Conservation (phyloP, 2,329 filamentous ascomycete species). For the Fusarium nisikadoi region DNA sequence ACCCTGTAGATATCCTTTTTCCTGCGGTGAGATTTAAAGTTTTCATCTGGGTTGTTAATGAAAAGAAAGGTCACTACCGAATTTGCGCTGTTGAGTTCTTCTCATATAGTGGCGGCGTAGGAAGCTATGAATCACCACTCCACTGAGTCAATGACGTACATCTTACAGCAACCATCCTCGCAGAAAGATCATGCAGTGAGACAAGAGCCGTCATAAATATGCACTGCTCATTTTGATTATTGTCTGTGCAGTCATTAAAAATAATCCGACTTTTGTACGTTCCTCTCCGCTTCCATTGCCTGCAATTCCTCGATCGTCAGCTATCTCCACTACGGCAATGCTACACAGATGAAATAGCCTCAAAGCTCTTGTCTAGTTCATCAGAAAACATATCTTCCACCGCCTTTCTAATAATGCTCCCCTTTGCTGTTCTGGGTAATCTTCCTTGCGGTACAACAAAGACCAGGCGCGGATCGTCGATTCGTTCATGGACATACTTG, state of each 20-base stretch:
- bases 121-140: conserved; percentile 24
- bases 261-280: fast-evolving
- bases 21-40: not conserved
- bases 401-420: not conserved
- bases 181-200: not conserved
- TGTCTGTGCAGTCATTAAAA: too few relatives aligned
- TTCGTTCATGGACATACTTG: conserved; percentile 3
- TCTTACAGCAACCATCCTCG: not conserved
- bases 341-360: not conserved
- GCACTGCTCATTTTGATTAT: fast-evolving
- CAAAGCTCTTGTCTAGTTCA: not conserved
- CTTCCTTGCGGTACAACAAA: not conserved
- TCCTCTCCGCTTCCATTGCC: too few relatives aligned
- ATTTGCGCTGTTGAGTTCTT: not conserved
- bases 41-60: not conserved
- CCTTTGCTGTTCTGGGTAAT: conserved; percentile 2
- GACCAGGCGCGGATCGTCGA: not conserved
- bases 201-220: not conserved
- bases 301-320: too few relatives aligned
- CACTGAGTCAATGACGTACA: conserved; percentile 20
- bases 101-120: not conserved
- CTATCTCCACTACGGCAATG: fast-evolving
- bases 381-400: not conserved
- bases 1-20: not conserved
- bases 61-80: fast-evolving